These are phyloP conservation scores for Graphilbum ipis-grandicollis DNA, from an alignment of 2,329 filamentous ascomycete species.

Conservation along the genomic window DNA sequence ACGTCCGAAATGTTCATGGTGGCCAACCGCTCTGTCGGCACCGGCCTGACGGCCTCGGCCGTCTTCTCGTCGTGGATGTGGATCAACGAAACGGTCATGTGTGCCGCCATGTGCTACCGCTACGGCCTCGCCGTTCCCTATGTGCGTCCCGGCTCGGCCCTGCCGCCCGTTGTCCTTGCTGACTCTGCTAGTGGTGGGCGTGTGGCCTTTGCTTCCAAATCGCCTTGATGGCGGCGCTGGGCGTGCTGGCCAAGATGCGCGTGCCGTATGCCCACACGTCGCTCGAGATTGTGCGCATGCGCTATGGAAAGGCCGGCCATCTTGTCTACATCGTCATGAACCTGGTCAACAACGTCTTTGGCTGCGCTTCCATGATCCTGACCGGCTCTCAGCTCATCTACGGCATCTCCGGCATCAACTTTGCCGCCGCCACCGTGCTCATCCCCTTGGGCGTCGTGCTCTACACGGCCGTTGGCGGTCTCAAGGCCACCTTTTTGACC, in stretches of 20 bases:
- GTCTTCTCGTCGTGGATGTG: constrained; percentile 21
- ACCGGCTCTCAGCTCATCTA: constrained; percentile 20
- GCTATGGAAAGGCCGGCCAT: constrained; percentile 20
- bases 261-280: constrained; percentile 23
- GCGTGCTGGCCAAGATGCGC: constrained; percentile 25
- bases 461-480: constrained; percentile 21
- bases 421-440: constrained; percentile 22
- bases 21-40: constrained; percentile 15
- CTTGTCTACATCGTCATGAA: constrained; percentile 21
- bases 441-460: constrained; percentile 20
- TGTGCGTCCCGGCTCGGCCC: constrained; percentile 18
- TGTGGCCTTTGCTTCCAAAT: constrained; percentile 6
- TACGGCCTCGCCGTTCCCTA: constrained; percentile 12
- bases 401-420: constrained; percentile 22
- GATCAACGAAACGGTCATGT: constrained; percentile 24
- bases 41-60: constrained; percentile 14
- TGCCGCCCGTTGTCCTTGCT: no score
- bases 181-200: constrained; percentile 6
- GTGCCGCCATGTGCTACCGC: constrained; percentile 16
- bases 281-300: constrained; percentile 21
- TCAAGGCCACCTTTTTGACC: constrained; percentile 22
- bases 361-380: constrained; percentile 20
- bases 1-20: constrained; percentile 28
- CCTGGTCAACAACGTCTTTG: constrained; percentile 22
- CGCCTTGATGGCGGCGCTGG: constrained; percentile 13